Percentiles rank a stretch among this genome's conserved stretches.
Conservation (phyloP, 2,329 filamentous ascomycete species). For the Rutstroemia sp. region DNA sequence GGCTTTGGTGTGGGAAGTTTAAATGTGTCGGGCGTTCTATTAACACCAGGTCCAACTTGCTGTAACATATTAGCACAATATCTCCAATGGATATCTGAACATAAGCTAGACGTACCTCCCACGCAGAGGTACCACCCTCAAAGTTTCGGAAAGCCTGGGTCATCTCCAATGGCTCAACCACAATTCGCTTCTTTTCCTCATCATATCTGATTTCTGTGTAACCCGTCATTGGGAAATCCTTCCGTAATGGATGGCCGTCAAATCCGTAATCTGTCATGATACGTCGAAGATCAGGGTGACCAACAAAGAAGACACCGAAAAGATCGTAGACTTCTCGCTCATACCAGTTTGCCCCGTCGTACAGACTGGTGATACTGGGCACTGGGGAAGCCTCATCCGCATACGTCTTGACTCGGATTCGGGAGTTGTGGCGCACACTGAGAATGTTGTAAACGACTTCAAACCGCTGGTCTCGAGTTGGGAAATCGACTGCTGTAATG, state of each 20-base stretch:
- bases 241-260: slow-evolving; percentile 92
- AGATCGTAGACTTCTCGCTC: slow-evolving; percentile 97
- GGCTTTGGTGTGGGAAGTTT: slow-evolving; percentile 94
- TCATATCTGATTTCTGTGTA: slow-evolving; percentile 98
- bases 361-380: slow-evolving; percentile 77
- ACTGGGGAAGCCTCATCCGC: slow-evolving; percentile 93
- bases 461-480: slow-evolving; percentile 90
- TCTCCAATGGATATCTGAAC: background rate
- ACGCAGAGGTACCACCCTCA: slow-evolving; percentile 72
- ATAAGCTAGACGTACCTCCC: slow-evolving; percentile 52
- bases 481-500: slow-evolving; percentile 93
- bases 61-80: slow-evolving; percentile 37
- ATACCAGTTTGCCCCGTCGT: slow-evolving; percentile 97
- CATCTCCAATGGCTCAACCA: slow-evolving; percentile 93
- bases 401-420: slow-evolving; percentile 97
- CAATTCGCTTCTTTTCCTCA: slow-evolving; percentile 99
- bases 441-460: slow-evolving; percentile 98
- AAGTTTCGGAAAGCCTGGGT: slow-evolving; percentile 99
- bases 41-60: slow-evolving; percentile 62
- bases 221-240: slow-evolving; percentile 95
- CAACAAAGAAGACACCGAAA: slow-evolving; percentile 94
- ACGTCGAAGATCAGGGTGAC: slow-evolving; percentile 88
- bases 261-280: slow-evolving; percentile 99
- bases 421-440: slow-evolving; percentile 90
- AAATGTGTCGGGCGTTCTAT: slow-evolving; percentile 79